These are phyloP conservation scores for Cystobasidium tubakii DNA, from an alignment of 768 basidiomycete genomes.

Conservation along the genomic window DNA sequence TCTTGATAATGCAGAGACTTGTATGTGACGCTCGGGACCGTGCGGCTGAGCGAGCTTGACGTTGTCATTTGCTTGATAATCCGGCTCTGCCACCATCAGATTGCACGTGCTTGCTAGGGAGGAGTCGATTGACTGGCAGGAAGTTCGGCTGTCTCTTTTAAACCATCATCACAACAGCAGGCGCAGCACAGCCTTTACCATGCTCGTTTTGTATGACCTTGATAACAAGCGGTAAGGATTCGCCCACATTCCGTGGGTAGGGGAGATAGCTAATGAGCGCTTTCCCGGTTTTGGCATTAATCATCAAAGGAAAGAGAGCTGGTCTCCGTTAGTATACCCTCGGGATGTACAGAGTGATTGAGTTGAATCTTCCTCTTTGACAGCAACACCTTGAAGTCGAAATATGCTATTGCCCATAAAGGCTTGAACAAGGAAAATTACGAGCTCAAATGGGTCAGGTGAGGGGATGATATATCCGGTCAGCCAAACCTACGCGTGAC, in stretches of 20 bases:
- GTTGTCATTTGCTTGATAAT: no score
- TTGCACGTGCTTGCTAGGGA: no score
- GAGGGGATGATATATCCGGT: neutral
- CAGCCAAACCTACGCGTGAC: neutral
- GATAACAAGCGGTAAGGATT: conserved; percentile 25
- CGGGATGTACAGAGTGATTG: neutral
- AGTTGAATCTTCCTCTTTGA: neutral
- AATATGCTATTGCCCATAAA: conserved; percentile 14
- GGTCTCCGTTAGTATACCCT: conserved; percentile 18
- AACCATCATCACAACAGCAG: no score
- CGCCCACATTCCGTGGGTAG: neutral
- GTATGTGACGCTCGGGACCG: no score
- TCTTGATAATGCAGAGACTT: no score
- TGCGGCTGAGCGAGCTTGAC: no score
- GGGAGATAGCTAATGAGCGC: neutral
- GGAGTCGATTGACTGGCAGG: no score
- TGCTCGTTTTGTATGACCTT: conserved; percentile 17
- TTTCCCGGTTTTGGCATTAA: neutral
- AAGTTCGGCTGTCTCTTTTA: no score
- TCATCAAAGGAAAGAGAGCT: conserved; percentile 2
- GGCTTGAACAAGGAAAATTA: conserved; percentile 2
- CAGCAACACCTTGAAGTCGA: conserved; percentile 26
- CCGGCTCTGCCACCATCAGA: no score
- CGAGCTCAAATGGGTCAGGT: conserved; percentile 20
- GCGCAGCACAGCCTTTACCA: neutral